These are phyloP conservation scores for Berkeleyomyces rouxiae DNA, from an alignment of 2,329 filamentous ascomycete genomes.

Conservation along the genomic window DNA sequence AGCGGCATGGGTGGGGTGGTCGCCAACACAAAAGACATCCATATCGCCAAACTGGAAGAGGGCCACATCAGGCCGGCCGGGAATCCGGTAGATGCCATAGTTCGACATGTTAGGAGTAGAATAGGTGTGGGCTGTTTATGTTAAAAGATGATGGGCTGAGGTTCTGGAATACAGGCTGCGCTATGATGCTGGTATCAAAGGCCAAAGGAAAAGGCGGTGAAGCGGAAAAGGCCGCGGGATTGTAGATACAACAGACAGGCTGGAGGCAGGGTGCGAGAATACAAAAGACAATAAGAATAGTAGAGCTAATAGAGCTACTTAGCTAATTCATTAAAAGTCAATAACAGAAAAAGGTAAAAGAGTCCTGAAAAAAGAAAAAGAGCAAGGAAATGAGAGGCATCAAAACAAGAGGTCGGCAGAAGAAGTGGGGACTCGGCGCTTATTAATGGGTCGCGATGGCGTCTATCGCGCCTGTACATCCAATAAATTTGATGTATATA, in stretches of 20 bases:
- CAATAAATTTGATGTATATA: too few relatives aligned
- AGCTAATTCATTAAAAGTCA: not conserved
- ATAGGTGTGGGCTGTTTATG: not conserved
- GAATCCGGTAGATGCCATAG: slow-evolving; percentile 1
- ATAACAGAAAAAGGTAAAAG: not conserved
- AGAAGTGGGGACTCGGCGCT: not conserved
- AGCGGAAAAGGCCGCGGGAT: not conserved
- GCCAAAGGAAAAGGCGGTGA: not conserved
- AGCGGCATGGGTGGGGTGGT: not conserved
- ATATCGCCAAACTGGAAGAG: slow-evolving; percentile 5
- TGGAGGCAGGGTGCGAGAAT: not conserved
- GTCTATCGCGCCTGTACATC: not conserved
- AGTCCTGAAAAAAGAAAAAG: not conserved
- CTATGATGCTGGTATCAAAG: not conserved
- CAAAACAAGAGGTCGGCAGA: not conserved
- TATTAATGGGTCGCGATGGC: not conserved
- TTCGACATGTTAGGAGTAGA: slow-evolving; percentile 1
- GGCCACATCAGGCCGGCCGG: not conserved
- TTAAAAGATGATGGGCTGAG: not conserved
- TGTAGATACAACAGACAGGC: not conserved
- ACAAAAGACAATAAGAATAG: not conserved
- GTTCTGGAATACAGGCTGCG: not conserved
- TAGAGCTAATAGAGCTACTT: not conserved
- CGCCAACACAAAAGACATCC: not conserved
- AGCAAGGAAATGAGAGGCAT: not conserved